Conservation (phyloP, 148 eudicot genomes). For the Talinum fruticosum region DNA sequence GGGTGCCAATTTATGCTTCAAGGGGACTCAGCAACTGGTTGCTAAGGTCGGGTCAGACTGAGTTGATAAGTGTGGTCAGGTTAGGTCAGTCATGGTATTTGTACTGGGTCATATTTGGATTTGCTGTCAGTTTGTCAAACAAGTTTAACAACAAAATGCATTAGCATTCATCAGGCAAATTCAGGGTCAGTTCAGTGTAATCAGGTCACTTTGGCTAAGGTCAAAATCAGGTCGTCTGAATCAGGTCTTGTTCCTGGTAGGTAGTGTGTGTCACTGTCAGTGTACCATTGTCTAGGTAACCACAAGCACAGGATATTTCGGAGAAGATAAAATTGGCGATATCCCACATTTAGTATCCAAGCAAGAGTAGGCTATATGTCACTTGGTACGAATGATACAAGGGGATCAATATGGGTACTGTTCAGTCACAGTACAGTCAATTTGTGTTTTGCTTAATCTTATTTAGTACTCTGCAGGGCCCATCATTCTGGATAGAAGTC, state of each 20-base stretch:
- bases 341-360: neutral
- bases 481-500: too few species aligned
- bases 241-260: too few species aligned
- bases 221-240: too few species aligned
- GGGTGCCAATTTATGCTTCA: too few species aligned
- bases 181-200: neutral
- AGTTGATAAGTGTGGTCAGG: too few species aligned
- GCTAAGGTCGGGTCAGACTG: too few species aligned
- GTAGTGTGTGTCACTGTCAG: too few species aligned
- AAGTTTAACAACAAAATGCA: neutral
- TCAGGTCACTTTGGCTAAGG: too few species aligned
- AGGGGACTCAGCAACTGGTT: too few species aligned
- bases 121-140: neutral
- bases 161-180: neutral
- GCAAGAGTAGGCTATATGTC: neutral
- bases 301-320: neutral
- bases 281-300: too few species aligned
- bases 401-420: neutral
- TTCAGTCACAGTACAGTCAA: neutral
- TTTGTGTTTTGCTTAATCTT: neutral
- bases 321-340: neutral
- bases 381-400: neutral
- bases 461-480: neutral
- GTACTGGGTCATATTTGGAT: too few species aligned
- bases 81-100: too few species aligned